These are phyloP conservation scores for Primulina tabacum DNA, from an alignment of 257 asterid species.

Conservation along the genomic window DNA sequence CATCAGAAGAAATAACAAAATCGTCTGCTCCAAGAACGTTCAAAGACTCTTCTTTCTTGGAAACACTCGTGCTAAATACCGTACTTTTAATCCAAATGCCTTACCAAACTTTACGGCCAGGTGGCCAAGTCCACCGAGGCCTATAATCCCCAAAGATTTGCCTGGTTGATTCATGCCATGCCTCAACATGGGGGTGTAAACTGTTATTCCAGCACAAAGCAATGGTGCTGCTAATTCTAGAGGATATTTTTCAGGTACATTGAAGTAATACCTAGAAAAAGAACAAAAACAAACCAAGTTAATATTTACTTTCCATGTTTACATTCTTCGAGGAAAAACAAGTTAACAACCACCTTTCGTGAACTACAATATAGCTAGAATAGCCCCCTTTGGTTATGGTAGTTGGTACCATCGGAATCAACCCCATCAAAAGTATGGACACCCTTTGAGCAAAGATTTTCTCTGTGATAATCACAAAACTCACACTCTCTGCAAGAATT, in stretches of 20 bases:
- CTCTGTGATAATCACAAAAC: constrained; percentile 52
- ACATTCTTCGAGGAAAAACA: neutral
- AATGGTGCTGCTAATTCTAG: constrained; percentile 78
- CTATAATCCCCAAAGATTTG: constrained; percentile 81
- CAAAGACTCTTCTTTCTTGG: constrained; percentile 75
- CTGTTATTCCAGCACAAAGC: constrained; percentile 94
- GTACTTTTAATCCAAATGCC: constrained; percentile 92
- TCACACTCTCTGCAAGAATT: constrained; percentile 90
- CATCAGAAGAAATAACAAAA: constrained; percentile 74
- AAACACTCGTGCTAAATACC: constrained; percentile 76
- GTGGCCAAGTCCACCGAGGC: constrained; percentile 96
- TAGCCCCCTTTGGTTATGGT: constrained; percentile 93
- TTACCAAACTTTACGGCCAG: constrained; percentile 92
- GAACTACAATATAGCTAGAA: constrained; percentile 67
- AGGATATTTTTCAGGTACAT: constrained; percentile 68
- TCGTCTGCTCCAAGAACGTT: constrained; percentile 74
- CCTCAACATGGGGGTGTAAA: constrained; percentile 77
- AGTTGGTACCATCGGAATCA: constrained; percentile 84
- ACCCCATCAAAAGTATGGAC: constrained; percentile 59
- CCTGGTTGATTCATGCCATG: constrained; percentile 88
- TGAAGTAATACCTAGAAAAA: constrained; percentile 66
- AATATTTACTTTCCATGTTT: neutral
- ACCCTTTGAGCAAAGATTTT: constrained; percentile 71
- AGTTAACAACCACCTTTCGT: constrained; percentile 47
- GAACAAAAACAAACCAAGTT: neutral